Conservation (phyloP, 345 rosid genomes). For the Gossypium herbaceum region DNA sequence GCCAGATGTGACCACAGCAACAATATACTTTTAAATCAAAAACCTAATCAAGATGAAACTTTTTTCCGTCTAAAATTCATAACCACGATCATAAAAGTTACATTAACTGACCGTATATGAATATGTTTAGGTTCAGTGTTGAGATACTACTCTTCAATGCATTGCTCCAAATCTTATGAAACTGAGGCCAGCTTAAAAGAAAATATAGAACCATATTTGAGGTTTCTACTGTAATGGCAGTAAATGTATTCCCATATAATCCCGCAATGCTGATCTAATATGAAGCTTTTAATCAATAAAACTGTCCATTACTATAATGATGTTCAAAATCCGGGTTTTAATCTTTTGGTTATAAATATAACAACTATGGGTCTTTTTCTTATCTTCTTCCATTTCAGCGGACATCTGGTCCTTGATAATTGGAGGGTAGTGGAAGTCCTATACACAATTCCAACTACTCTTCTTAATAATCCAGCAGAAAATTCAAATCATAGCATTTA, state of each 20-base stretch:
- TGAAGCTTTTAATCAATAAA: not conserved
- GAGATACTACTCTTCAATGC: too few relatives aligned
- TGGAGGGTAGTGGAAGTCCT: not conserved
- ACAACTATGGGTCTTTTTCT: not conserved
- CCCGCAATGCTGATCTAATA: too few relatives aligned
- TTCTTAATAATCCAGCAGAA: not conserved
- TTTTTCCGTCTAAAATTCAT: too few relatives aligned
- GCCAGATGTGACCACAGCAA: not conserved
- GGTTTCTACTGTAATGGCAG: too few relatives aligned
- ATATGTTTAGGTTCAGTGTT: too few relatives aligned
- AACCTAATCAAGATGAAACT: not conserved
- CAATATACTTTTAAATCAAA: not conserved
- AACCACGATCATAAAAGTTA: not conserved
- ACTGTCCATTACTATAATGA: not conserved
- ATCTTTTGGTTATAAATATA: not conserved
- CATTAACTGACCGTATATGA: not conserved
- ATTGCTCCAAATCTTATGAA: too few relatives aligned
- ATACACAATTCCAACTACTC: too few relatives aligned
- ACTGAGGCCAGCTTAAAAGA: too few relatives aligned
- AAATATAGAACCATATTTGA: too few relatives aligned
- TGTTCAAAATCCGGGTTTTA: not conserved
- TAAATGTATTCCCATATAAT: too few relatives aligned
- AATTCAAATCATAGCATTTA: not conserved
- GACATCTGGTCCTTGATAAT: not conserved
- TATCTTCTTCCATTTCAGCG: not conserved